These are phyloP conservation scores for Pyrus pyrifolia DNA, from an alignment of 306 rosid species.

Conservation along the genomic window DNA sequence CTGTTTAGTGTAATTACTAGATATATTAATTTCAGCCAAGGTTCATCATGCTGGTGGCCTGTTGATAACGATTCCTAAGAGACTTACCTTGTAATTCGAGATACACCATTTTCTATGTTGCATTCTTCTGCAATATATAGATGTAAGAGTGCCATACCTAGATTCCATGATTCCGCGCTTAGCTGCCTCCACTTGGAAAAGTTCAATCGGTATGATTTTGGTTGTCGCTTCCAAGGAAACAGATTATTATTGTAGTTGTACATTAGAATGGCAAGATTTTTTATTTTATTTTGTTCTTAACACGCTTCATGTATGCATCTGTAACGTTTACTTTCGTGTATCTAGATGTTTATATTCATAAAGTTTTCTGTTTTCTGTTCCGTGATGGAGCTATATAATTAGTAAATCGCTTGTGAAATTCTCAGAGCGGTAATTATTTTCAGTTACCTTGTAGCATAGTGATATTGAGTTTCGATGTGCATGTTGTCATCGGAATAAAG, in stretches of 20 bases:
- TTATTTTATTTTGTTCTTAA: neutral
- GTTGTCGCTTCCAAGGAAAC: neutral
- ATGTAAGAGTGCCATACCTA: slow-evolving; percentile 12
- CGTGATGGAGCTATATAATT: too few species aligned
- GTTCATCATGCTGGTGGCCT: slow-evolving; percentile 9
- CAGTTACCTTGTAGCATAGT: neutral
- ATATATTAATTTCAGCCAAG: slow-evolving; percentile 22
- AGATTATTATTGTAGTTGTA: slow-evolving; percentile 1
- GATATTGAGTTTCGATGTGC: neutral
- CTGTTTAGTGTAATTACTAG: slow-evolving; percentile 29
- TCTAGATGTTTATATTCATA: neutral
- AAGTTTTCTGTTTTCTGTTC: neutral
- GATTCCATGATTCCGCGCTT: slow-evolving; percentile 5
- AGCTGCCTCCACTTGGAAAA: slow-evolving; percentile 4
- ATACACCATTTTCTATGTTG: slow-evolving; percentile 10
- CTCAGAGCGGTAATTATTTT: neutral
- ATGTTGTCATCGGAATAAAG: neutral
- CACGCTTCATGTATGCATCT: neutral
- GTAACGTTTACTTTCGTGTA: neutral
- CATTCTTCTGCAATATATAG: slow-evolving; percentile 29
- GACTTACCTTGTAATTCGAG: slow-evolving; percentile 23
- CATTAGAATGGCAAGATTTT: neutral
- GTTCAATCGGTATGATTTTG: neutral
- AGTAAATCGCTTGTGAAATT: neutral
- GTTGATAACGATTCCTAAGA: slow-evolving; percentile 5